phyloP scores from a whole-genome alignment of 1,284 basidiomycete species.

The Melampsora americana region DNA sequence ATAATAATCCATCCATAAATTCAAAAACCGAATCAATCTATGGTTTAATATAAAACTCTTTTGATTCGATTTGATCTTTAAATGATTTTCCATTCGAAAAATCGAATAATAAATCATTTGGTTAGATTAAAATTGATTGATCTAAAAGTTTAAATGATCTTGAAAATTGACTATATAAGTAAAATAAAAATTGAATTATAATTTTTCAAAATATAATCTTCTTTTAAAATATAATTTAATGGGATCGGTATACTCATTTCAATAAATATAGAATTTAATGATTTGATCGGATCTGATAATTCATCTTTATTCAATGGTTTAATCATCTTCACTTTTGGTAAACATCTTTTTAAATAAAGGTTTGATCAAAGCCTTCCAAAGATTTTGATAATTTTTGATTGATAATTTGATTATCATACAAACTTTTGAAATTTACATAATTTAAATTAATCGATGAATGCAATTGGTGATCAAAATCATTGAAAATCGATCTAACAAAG shows the following conservation, averaged over 20 bases:
- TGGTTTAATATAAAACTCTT: slow-evolving; percentile 33
- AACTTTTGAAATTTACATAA: neutral
- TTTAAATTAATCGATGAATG: neutral
- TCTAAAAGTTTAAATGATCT: neutral
- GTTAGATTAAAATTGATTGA: slow-evolving; percentile 23
- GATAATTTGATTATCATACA: slow-evolving; percentile 30
- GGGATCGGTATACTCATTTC: slow-evolving; percentile 16
- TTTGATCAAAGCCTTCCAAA: slow-evolving; percentile 1
- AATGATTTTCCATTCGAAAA: neutral
- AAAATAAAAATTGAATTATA: slow-evolving; percentile 22
- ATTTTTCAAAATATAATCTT: neutral
- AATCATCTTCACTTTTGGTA: slow-evolving; percentile 14
- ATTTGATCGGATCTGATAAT: slow-evolving; percentile 13
- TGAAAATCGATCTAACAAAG: slow-evolving; percentile 18
- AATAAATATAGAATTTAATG: slow-evolving; percentile 13
- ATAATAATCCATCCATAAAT: slow-evolving; percentile 19
- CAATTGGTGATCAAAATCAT: neutral
- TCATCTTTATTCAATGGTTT: neutral
- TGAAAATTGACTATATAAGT: slow-evolving; percentile 19
- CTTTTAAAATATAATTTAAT: slow-evolving; percentile 26
- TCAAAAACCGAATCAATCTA: slow-evolving; percentile 30
- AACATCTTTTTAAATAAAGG: slow-evolving; percentile 3
- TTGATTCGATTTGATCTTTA: slow-evolving; percentile 7
- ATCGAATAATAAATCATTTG: too few relatives aligned
- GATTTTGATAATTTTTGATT: slow-evolving; percentile 16